Percentiles rank a stretch among this genome's conserved stretches.
Evolutionary conservation across 257 asterid species (phyloP).

Genomic region (Solanum ossicruentum): DNA sequence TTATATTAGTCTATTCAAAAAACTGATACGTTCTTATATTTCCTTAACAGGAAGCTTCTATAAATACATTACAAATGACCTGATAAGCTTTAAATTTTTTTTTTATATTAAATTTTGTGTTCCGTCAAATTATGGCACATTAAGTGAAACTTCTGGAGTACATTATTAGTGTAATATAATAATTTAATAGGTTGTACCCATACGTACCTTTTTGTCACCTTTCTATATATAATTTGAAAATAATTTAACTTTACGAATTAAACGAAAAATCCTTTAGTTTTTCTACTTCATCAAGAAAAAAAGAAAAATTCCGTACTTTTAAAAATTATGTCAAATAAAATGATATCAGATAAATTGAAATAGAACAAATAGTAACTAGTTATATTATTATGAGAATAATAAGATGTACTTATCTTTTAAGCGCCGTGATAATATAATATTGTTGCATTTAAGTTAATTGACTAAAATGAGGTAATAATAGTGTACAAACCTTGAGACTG

Average conservation of each 20-base stretch:
- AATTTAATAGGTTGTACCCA: not conserved
- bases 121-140: not conserved
- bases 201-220: not conserved
- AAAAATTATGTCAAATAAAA: not conserved
- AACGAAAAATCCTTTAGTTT: too few species aligned
- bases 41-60: not conserved
- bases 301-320: not conserved
- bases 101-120: not conserved
- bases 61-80: not conserved
- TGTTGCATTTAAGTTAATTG: not conserved
- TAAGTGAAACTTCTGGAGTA: not conserved
- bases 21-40: not conserved
- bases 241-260: not conserved
- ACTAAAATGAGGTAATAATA: not conserved
- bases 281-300: too few species aligned
- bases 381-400: not conserved
- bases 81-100: not conserved
- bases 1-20: not conserved
- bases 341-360: not conserved
- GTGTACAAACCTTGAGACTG: conserved; percentile 20
- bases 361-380: not conserved
- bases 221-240: too few species aligned
- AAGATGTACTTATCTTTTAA: not conserved
- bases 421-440: not conserved
- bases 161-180: not conserved